Evolutionary conservation across 2,329 filamentous ascomycete genomes (phyloP).

Genomic region (Pseudogymnoascus sp.): DNA sequence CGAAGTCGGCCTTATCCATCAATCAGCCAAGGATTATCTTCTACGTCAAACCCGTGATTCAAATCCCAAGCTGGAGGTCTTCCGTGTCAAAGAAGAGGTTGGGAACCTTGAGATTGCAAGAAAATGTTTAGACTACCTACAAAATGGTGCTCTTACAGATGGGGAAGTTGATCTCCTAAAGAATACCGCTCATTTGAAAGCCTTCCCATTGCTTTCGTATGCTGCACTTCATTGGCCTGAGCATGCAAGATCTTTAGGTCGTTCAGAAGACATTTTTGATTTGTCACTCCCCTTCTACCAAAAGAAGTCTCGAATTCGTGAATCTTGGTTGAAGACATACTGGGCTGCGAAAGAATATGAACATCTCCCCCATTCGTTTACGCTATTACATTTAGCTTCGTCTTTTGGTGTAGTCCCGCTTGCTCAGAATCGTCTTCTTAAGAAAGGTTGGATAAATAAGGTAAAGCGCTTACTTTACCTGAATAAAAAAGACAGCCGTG

Average conservation of each 20-base stretch:
- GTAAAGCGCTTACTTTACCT: no score
- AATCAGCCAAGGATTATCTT: conserved; percentile 28
- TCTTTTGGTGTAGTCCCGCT: no score
- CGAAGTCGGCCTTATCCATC: conserved; percentile 25
- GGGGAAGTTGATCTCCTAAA: conserved; percentile 1
- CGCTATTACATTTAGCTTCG: no score
- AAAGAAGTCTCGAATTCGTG: no score
- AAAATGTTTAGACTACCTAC: conserved; percentile 16
- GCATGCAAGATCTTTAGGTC: background rate
- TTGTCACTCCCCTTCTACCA: no score
- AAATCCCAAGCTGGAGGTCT: conserved; percentile 15
- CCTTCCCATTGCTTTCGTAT: conserved; percentile 13
- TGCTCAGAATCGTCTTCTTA: no score
- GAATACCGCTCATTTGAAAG: conserved; percentile 9
- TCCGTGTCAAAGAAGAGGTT: conserved; percentile 15
- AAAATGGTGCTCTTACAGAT: conserved; percentile 11
- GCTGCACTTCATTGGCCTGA: background rate
- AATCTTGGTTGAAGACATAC: no score
- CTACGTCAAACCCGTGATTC: conserved; percentile 15
- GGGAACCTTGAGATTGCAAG: conserved; percentile 14
- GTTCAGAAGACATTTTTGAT: background rate
- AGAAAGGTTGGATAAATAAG: no score
- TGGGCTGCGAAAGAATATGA: no score
- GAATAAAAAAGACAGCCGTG: no score
- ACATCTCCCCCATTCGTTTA: no score